phyloP scores from a whole-genome alignment of 805 yeast genomes.

The Starmerella sp. region DNA sequence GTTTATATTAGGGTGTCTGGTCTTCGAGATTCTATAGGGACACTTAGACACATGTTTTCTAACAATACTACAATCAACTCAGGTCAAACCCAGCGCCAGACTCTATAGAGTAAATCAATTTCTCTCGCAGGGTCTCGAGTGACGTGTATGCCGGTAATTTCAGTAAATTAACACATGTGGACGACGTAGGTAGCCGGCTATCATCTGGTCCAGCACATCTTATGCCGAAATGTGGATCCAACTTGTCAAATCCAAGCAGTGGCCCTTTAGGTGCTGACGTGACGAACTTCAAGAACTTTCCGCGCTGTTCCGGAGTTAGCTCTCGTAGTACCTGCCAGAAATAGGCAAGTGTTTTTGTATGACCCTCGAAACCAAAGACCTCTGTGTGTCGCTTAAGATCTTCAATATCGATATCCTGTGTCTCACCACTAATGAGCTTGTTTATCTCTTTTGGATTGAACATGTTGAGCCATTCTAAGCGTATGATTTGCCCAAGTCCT shows the following conservation, averaged over 20 bases:
- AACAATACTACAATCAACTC: background rate
- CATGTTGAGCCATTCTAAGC: conserved; percentile 67
- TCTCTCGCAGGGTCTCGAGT: conserved; percentile 44
- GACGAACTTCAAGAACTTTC: conserved; percentile 68
- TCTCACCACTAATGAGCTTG: conserved; percentile 72
- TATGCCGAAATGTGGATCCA: conserved; percentile 72
- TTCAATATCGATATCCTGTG: conserved; percentile 51
- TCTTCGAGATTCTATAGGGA: no score
- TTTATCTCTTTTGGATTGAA: conserved; percentile 79
- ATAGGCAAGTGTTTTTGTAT: conserved; percentile 47
- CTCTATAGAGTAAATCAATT: conserved; percentile 66
- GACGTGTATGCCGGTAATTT: conserved; percentile 74
- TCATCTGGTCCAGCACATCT: conserved; percentile 41
- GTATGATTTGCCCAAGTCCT: conserved; percentile 61
- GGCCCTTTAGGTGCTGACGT: conserved; percentile 92
- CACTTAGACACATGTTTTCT: no score
- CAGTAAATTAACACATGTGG: conserved; percentile 83
- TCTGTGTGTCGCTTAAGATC: conserved; percentile 57
- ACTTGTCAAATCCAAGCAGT: conserved; percentile 64
- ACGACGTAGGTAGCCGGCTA: conserved; percentile 68
- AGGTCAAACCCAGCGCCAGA: conserved; percentile 83
- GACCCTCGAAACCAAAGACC: conserved; percentile 46
- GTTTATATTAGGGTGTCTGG: no score
- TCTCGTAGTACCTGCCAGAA: conserved; percentile 73
- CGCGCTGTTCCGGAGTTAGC: conserved; percentile 42